A percentile compares a stretch with the other conserved stretches of the same genome.
phyloP scores from a whole-genome alignment of 78 protist genomes.

The Pigoraptor vietnamica region DNA sequence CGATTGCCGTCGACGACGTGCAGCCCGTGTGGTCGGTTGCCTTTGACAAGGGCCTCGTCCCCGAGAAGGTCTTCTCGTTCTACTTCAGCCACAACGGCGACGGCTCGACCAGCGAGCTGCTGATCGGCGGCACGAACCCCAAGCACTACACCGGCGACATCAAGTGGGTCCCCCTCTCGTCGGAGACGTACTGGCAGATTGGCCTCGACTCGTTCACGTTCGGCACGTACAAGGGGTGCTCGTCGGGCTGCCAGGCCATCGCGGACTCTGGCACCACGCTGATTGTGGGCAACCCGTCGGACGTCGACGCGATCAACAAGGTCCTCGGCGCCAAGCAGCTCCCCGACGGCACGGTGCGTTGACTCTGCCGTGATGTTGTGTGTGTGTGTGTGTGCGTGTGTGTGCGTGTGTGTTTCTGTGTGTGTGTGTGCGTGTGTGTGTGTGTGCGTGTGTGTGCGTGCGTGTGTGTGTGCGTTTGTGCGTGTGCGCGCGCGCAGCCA shows the following conservation, averaged over 20 bases:
- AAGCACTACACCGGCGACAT: conserved; percentile 53
- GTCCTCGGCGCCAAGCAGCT: neutral
- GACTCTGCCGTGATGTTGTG: too few relatives aligned
- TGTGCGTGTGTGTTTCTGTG: too few relatives aligned
- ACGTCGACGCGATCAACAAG: conserved; percentile 13
- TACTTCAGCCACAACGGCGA: conserved; percentile 26
- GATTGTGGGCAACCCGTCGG: conserved; percentile 79
- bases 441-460: too few relatives aligned
- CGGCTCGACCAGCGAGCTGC: conserved; percentile 19
- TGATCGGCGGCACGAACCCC: conserved; percentile 52
- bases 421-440: too few relatives aligned
- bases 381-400: too few relatives aligned
- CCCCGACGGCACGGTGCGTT: neutral
- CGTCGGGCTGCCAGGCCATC: conserved; percentile 68
- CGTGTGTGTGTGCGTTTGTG: too few relatives aligned
- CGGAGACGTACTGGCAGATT: conserved; percentile 59
- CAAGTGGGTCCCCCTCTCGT: conserved; percentile 46
- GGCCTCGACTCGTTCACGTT: neutral
- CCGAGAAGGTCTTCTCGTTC: conserved; percentile 36
- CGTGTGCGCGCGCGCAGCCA: too few relatives aligned
- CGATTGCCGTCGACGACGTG: conserved; percentile 81
- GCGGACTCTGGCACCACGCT: conserved; percentile 94
- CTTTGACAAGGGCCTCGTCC: conserved; percentile 59
- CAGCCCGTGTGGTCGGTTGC: conserved; percentile 74
- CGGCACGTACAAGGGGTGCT: conserved; percentile 22